These are phyloP conservation scores for Flammula alnicola DNA, from an alignment of 1,284 basidiomycete species.

Conservation along the genomic window DNA sequence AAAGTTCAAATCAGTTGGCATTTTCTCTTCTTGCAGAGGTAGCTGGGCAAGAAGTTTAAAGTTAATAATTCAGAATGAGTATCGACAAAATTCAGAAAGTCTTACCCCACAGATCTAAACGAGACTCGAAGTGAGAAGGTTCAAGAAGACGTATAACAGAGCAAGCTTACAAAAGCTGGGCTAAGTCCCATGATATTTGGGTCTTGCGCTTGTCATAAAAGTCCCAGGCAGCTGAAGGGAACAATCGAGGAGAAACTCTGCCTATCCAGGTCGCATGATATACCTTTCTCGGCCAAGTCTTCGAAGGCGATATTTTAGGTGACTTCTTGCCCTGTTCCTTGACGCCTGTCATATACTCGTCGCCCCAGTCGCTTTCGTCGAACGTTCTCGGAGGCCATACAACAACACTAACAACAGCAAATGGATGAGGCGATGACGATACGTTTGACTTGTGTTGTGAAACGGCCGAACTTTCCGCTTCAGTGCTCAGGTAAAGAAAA, in stretches of 20 bases:
- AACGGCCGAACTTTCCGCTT: background rate
- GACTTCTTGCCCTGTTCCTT: conserved; percentile 50
- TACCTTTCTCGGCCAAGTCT: conserved; percentile 53
- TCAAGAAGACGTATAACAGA: background rate
- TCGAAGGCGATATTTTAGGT: conserved; percentile 48
- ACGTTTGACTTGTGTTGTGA: conserved; percentile 4
- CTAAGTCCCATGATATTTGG: conserved; percentile 45
- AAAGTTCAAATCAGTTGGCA: background rate
- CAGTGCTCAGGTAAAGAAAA: background rate
- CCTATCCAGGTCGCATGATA: background rate
- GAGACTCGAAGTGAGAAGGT: background rate
- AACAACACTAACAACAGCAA: conserved; percentile 3
- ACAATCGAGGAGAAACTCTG: background rate
- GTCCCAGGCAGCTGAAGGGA: conserved; percentile 46
- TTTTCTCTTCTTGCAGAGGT: background rate
- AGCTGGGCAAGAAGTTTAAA: no score
- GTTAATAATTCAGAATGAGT: background rate
- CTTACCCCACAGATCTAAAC: conserved; percentile 3
- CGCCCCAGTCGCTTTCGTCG: conserved; percentile 63
- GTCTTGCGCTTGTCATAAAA: conserved; percentile 43
- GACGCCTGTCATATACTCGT: conserved; percentile 47
- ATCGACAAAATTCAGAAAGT: background rate
- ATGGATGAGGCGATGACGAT: conserved; percentile 5
- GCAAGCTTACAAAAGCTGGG: conserved; percentile 41
- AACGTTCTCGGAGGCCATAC: conserved; percentile 23